These are phyloP conservation scores for Scutellaria galericulata DNA, from an alignment of 257 asterid genomes.

Conservation along the genomic window DNA sequence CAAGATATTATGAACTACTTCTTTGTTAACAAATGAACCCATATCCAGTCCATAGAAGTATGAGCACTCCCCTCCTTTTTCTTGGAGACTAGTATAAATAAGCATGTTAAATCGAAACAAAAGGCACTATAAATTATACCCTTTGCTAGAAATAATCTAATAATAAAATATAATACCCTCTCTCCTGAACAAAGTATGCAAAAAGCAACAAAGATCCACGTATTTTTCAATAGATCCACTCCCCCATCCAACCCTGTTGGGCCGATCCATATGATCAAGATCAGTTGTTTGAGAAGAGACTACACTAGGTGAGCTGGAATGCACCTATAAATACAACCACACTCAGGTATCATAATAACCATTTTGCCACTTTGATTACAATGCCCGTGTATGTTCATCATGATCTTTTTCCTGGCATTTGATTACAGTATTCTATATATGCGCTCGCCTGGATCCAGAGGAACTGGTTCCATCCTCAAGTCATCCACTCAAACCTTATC, in stretches of 20 bases:
- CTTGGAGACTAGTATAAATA: background rate
- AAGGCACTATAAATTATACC: conserved; percentile 38
- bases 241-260: background rate
- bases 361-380: background rate
- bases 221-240: background rate
- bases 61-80: no score
- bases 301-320: background rate
- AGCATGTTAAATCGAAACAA: conserved; percentile 37
- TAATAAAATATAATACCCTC: background rate
- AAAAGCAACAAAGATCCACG: background rate
- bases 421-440: background rate
- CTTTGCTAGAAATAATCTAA: conserved; percentile 14
- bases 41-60: background rate
- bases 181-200: background rate
- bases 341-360: background rate
- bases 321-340: background rate
- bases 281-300: background rate
- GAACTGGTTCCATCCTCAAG: background rate
- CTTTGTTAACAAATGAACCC: background rate
- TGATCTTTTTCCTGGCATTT: background rate
- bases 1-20: background rate
- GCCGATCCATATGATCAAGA: background rate
- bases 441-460: background rate
- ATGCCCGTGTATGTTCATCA: background rate
- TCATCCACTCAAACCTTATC: background rate